A percentile compares a stretch with the other conserved stretches of the same genome.
Evolutionary conservation across 1,284 basidiomycete species (phyloP).

Genomic region (Microbotryum saponariae): DNA sequence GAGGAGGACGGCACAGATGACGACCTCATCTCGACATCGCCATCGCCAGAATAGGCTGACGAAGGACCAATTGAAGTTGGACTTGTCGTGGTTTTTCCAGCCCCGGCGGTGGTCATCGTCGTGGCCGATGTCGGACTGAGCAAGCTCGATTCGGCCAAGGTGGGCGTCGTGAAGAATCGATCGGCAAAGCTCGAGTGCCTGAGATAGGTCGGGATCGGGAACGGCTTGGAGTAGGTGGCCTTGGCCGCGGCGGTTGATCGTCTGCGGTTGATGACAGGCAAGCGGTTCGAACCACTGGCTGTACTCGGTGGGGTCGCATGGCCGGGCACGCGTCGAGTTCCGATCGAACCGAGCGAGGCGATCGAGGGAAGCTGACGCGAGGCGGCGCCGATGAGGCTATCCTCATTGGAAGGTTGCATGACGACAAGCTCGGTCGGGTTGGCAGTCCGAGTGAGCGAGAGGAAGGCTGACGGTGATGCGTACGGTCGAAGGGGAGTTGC

Average conservation of each 20-base stretch:
- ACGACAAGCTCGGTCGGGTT: too few relatives aligned
- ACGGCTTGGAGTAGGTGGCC: conserved; percentile 11
- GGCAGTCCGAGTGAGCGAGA: too few relatives aligned
- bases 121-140: background rate
- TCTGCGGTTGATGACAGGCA: conserved; percentile 5
- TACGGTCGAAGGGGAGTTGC: too few relatives aligned
- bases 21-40: background rate
- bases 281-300: conserved; percentile 11
- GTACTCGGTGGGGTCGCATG: conserved; percentile 1
- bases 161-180: conserved; percentile 18
- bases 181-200: conserved; percentile 10
- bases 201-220: conserved; percentile 22
- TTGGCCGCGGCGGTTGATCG: background rate
- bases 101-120: background rate
- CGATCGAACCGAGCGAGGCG: too few relatives aligned
- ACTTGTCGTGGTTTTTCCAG: background rate
- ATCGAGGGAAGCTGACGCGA: too few relatives aligned
- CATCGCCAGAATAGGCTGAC: background rate
- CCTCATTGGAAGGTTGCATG: too few relatives aligned
- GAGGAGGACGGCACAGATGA: background rate
- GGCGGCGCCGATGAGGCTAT: too few relatives aligned
- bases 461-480: too few relatives aligned
- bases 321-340: background rate
- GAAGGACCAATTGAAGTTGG: background rate
- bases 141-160: background rate